Evolutionary conservation across 163 green algal species (phyloP), one percentile per base, ranked within the genome.

Genomic region (Chlamydomonas reinhardtii): DNA sequence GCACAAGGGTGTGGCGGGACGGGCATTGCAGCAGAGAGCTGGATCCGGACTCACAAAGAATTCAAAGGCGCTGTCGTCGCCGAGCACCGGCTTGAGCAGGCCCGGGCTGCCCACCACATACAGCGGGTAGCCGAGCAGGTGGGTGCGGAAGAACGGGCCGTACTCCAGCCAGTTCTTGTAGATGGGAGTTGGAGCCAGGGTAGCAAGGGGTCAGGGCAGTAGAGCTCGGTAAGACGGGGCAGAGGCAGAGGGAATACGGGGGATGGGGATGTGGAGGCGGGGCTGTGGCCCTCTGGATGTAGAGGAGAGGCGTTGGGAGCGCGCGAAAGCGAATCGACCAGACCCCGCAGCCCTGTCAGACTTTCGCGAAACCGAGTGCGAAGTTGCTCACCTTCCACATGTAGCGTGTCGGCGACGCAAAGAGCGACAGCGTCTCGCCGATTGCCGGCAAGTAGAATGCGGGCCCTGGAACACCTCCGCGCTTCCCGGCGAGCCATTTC

Each of bases 1-100:
- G n/a, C n/a, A n/a, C n/a, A n/a, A n/a, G n/a, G n/a, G n/a, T n/a
- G n/a, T n/a, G n/a, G n/a, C n/a, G n/a, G n/a, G n/a, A n/a, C n/a
- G n/a, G n/a, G n/a, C n/a, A n/a, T n/a, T n/a, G n/a, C n/a, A n/a
- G n/a, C n/a, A n/a, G n/a, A n/a, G n/a, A n/a, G n/a, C n/a, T n/a
- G n/a, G n/a, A n/a, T n/a, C n/a, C n/a, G n/a, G n/a, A 64, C 73
- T 78, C 52, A 78, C 73, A 32, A 48, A 64, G 20, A 78, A 78
- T 29, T 78, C 73, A 68, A 78, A 78, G 2, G 73, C 73, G 25
- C 35, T 31, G 20, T 78, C 43, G 48, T 78, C 48, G 25, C 43
- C 64, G 29, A 48, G 64, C n/a, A 78, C 73, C 6, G 73, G 35
- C 9, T 52, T 48, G 25, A 78, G 48, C 34, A 39, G n/a, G 8